Evolutionary conservation across 441 rosid genomes (phyloP).

Genomic region (Pelargonium australe): DNA sequence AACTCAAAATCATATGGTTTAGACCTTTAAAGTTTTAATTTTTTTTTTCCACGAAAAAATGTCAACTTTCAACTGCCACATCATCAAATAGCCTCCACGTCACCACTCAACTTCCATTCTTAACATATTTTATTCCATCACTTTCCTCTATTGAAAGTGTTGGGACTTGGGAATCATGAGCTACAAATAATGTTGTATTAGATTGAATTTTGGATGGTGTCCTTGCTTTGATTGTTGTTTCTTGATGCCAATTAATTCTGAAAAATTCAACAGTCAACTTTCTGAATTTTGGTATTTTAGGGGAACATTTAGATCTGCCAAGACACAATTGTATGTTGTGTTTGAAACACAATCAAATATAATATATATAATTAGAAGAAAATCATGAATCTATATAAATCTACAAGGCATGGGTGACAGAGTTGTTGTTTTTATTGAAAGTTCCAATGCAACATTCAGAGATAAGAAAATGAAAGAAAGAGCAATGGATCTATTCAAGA

Average conservation of each 20-base stretch:
- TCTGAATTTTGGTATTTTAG: not conserved
- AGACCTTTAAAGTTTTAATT: too few species aligned
- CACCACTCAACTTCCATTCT: too few species aligned
- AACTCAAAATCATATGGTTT: too few species aligned
- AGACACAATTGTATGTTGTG: not conserved
- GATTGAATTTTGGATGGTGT: not conserved
- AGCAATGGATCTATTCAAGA: constrained; percentile 5
- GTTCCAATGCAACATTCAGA: constrained; percentile 1
- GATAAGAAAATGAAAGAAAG: constrained; percentile 3
- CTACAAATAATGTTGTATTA: not conserved
- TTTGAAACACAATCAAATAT: constrained; percentile 1
- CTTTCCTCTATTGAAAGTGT: too few species aligned
- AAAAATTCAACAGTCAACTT: not conserved
- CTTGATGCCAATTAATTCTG: not conserved
- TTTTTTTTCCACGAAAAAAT: too few species aligned
- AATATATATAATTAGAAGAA: too few species aligned
- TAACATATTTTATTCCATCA: not conserved
- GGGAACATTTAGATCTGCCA: constrained; percentile 5
- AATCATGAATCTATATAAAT: not conserved
- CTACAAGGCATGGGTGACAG: constrained; percentile 2
- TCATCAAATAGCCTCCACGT: too few species aligned
- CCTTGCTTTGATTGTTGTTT: not conserved
- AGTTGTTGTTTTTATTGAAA: not conserved
- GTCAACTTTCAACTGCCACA: too few species aligned
- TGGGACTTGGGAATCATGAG: too few species aligned